phyloP scores from a whole-genome alignment of 176 grass and related monocot genomes.

The Stipa capillata region DNA sequence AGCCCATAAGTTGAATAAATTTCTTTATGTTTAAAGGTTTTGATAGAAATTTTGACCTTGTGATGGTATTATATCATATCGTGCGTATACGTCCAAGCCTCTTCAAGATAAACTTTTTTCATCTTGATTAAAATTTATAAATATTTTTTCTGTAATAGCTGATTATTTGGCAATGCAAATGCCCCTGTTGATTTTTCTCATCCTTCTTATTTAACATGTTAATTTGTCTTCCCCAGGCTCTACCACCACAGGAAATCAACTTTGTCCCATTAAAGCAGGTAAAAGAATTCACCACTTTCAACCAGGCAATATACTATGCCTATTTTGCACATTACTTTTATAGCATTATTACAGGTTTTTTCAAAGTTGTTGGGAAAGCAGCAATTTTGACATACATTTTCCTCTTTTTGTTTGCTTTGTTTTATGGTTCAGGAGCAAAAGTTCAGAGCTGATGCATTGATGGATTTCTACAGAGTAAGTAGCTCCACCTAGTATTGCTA shows the following conservation, averaged over 20 bases:
- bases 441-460: conserved; percentile 75
- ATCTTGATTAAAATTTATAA: background rate
- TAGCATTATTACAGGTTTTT: background rate
- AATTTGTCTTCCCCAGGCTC: conserved; percentile 42
- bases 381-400: background rate
- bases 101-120: background rate
- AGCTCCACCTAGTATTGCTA: background rate
- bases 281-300: conserved; percentile 8
- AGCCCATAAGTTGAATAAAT: background rate
- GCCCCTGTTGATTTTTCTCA: conserved; percentile 1
- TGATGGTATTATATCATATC: background rate
- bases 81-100: background rate
- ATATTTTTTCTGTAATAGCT: background rate
- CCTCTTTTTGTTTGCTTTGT: conserved; percentile 16
- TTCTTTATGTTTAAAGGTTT: background rate
- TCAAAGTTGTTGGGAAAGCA: background rate
- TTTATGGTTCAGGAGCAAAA: conserved; percentile 54
- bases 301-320: background rate
- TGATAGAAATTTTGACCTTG: background rate
- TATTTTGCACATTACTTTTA: background rate
- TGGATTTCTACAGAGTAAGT: conserved; percentile 86
- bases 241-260: conserved; percentile 66
- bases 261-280: conserved; percentile 95
- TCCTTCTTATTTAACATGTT: conserved; percentile 29
- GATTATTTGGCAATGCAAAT: background rate